phyloP scores from a whole-genome alignment of 2,329 filamentous ascomycete genomes.

The Cercospora brassicicola region DNA sequence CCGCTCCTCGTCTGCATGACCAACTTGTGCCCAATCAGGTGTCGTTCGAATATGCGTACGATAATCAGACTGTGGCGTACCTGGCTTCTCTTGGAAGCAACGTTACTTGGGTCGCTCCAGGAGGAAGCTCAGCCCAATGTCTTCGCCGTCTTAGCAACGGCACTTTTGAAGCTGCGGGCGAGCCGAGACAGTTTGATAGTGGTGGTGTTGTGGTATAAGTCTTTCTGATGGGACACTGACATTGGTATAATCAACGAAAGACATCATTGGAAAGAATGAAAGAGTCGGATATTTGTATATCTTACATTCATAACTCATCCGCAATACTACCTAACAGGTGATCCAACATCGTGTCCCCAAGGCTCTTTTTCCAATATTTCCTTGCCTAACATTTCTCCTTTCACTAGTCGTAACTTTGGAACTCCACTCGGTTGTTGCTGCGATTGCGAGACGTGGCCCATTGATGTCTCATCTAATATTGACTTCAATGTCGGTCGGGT shows the following conservation, averaged over 20 bases:
- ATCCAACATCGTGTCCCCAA: background rate
- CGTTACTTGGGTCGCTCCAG: slow-evolving; percentile 65
- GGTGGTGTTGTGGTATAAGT: slow-evolving; percentile 57
- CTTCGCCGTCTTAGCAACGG: slow-evolving; percentile 63
- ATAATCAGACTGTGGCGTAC: slow-evolving; percentile 63
- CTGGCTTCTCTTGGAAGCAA: slow-evolving; percentile 68
- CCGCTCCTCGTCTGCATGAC: slow-evolving; percentile 71
- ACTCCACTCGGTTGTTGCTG: background rate
- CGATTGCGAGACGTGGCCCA: background rate
- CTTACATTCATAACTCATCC: background rate
- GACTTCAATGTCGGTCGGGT: slow-evolving; percentile 13
- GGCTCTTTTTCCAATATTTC: background rate
- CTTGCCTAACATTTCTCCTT: background rate
- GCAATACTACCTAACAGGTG: background rate
- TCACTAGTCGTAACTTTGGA: background rate
- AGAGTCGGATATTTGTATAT: background rate
- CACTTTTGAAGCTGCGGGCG: slow-evolving; percentile 73
- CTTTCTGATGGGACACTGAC: background rate
- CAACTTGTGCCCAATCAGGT: slow-evolving; percentile 73
- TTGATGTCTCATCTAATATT: slow-evolving; percentile 11
- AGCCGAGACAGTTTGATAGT: slow-evolving; percentile 71
- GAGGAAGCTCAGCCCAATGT: slow-evolving; percentile 69
- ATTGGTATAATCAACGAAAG: background rate
- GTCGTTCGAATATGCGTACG: slow-evolving; percentile 67
- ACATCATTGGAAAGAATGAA: background rate